Evolutionary conservation across 2,329 filamentous ascomycete species (phyloP).

Genomic region (Aspergillus chevalieri): DNA sequence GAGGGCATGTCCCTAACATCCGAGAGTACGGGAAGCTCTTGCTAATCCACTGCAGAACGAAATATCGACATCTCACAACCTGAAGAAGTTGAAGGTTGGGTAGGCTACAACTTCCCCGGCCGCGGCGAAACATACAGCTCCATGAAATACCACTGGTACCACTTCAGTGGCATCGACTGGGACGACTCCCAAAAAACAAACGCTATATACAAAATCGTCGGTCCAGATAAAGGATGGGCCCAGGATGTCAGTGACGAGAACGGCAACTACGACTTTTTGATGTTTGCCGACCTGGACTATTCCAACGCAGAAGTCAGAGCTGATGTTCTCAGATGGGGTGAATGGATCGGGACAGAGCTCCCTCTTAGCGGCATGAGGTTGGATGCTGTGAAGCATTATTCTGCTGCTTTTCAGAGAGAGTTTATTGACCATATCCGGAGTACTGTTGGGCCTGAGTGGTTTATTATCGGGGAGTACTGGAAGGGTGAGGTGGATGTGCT

Average conservation of each 20-base stretch:
- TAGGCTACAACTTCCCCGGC: conserved; percentile 60
- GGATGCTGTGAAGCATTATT: conserved; percentile 69
- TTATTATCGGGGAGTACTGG: conserved; percentile 68
- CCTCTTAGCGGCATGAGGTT: conserved; percentile 61
- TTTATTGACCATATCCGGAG: conserved; percentile 56
- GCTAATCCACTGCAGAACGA: conserved; percentile 38
- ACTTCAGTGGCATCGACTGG: conserved; percentile 65
- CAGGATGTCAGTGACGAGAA: conserved; percentile 56
- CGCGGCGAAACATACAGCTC: conserved; percentile 54
- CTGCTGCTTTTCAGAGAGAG: conserved; percentile 58
- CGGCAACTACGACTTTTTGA: conserved; percentile 64
- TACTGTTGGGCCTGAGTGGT: conserved; percentile 48
- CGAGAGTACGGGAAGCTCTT: no score
- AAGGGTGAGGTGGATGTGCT: conserved; percentile 52
- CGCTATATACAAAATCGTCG: conserved; percentile 61
- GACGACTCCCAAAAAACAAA: conserved; percentile 52
- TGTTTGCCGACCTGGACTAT: conserved; percentile 68
- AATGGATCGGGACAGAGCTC: conserved; percentile 59
- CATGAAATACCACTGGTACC: conserved; percentile 60
- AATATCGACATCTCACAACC: conserved; percentile 49
- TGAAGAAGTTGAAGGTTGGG: conserved; percentile 62
- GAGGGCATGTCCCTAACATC: conserved; percentile 26
- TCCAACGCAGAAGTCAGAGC: conserved; percentile 55
- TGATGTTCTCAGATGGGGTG: conserved; percentile 62
- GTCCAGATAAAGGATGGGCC: conserved; percentile 60